A percentile compares a stretch with the other conserved stretches of the same genome.
phyloP scores from a whole-genome alignment of 495 filamentous ascomycete species.

The Penicillium angulare region DNA sequence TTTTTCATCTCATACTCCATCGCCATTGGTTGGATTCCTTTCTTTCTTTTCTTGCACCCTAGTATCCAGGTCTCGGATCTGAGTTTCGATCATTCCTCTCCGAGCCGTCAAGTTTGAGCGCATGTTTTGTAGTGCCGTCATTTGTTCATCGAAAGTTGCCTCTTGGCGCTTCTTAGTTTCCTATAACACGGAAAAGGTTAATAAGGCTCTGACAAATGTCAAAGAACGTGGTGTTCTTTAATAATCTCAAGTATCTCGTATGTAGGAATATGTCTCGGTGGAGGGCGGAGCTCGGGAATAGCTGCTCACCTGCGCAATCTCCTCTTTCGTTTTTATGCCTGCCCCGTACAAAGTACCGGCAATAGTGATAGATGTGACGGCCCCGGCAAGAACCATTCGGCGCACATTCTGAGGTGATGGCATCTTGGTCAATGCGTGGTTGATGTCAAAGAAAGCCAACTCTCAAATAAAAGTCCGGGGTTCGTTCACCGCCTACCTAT shows the following conservation, averaged over 20 bases:
- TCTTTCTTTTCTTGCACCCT: slow-evolving; percentile 40
- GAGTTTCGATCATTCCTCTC: slow-evolving; percentile 53
- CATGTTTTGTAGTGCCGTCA: slow-evolving; percentile 48
- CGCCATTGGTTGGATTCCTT: slow-evolving; percentile 21
- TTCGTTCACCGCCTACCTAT: slow-evolving; percentile 26
- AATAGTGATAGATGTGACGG: slow-evolving; percentile 49
- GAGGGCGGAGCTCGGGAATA: not conserved
- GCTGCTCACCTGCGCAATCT: slow-evolving; percentile 41
- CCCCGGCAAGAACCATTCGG: slow-evolving; percentile 44
- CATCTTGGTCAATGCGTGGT: slow-evolving; percentile 15
- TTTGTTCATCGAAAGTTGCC: slow-evolving; percentile 52
- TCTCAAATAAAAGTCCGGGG: slow-evolving; percentile 8
- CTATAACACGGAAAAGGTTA: slow-evolving; percentile 18
- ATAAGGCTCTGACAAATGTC: not conserved
- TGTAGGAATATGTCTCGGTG: no score
- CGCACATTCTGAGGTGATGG: slow-evolving; percentile 28
- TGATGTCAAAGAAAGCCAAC: slow-evolving; percentile 1
- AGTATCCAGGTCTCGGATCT: slow-evolving; percentile 52
- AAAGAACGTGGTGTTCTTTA: no score
- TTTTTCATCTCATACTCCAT: slow-evolving; percentile 15
- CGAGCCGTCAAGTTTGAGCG: slow-evolving; percentile 48
- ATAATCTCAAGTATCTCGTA: no score
- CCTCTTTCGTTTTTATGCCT: slow-evolving; percentile 47
- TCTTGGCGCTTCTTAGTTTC: slow-evolving; percentile 41
- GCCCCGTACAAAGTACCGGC: slow-evolving; percentile 55